These are phyloP conservation scores for Rusavskia elegans DNA, from an alignment of 495 filamentous ascomycete species.

Conservation along the genomic window DNA sequence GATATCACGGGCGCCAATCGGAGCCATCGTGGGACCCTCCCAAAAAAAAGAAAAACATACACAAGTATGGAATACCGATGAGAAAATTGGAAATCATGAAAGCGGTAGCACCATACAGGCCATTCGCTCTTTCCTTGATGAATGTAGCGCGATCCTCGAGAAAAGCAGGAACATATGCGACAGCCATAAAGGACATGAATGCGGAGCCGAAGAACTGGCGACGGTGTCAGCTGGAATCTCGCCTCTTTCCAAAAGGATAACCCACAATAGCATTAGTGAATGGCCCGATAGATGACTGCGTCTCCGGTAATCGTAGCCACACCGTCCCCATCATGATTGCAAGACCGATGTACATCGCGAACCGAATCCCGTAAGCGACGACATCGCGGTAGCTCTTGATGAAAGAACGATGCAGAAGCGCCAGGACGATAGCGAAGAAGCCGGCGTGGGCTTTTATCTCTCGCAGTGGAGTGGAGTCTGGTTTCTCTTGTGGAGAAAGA, in stretches of 20 bases:
- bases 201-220: conserved; percentile 55
- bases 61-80: conserved; percentile 64
- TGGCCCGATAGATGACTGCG: conserved; percentile 55
- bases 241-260: neutral
- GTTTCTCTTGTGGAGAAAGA: neutral
- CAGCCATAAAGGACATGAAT: conserved; percentile 88
- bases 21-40: no score
- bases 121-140: conserved; percentile 66
- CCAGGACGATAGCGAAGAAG: conserved; percentile 21
- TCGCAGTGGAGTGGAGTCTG: neutral
- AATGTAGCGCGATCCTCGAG: conserved; percentile 62
- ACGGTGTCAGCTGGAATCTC: neutral
- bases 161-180: conserved; percentile 69
- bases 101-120: conserved; percentile 54
- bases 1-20: no score
- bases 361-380: conserved; percentile 63
- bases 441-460: neutral
- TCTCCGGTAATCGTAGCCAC: conserved; percentile 50
- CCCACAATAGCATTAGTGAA: conserved; percentile 60
- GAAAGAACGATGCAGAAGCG: conserved; percentile 53
- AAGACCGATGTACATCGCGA: conserved; percentile 69
- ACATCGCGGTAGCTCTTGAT: conserved; percentile 73
- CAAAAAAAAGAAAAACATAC: conserved; percentile 12
- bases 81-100: conserved; percentile 69
- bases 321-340: conserved; percentile 83